phyloP scores from a whole-genome alignment of 1,139 yeast genomes.

The Blastobotrys capitulatus region DNA sequence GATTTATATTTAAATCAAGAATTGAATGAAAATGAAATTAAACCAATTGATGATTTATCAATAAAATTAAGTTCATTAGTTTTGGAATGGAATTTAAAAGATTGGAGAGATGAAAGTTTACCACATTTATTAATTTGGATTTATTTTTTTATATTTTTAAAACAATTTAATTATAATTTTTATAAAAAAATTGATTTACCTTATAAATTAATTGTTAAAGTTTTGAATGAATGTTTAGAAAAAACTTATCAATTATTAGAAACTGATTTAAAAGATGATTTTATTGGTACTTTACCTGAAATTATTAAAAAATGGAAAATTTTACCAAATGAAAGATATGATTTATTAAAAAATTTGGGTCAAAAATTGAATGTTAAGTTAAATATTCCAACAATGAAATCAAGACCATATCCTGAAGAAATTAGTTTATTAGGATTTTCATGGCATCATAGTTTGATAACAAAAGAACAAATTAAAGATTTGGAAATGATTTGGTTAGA shows the following conservation, averaged over 20 bases:
- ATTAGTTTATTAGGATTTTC: conserved; percentile 10
- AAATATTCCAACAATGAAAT: conserved; percentile 8
- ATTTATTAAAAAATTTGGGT: neutral
- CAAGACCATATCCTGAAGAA: conserved; percentile 13
- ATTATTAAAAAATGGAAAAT: conserved; percentile 6
- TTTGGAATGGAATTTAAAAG: conserved; percentile 1
- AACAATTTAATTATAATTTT: neutral
- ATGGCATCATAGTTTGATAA: conserved; percentile 1
- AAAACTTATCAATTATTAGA: conserved; percentile 1
- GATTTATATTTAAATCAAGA: neutral
- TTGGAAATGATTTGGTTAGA: conserved; percentile 7
- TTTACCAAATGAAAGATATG: neutral
- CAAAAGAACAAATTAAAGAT: conserved; percentile 1
- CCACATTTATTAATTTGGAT: conserved; percentile 15
- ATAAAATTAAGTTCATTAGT: neutral
- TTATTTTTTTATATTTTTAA: conserved; percentile 8
- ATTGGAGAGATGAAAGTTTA: neutral
- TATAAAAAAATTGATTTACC: neutral
- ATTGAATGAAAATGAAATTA: neutral
- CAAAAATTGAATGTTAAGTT: neutral
- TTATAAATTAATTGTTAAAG: neutral
- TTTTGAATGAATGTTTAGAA: conserved; percentile 7
- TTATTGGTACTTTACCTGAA: neutral
- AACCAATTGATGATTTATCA: neutral
- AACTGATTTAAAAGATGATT: neutral